These are phyloP conservation scores for Globisporangium camurandrum DNA, from an alignment of 352 stramenopile genomes.

Conservation along the genomic window DNA sequence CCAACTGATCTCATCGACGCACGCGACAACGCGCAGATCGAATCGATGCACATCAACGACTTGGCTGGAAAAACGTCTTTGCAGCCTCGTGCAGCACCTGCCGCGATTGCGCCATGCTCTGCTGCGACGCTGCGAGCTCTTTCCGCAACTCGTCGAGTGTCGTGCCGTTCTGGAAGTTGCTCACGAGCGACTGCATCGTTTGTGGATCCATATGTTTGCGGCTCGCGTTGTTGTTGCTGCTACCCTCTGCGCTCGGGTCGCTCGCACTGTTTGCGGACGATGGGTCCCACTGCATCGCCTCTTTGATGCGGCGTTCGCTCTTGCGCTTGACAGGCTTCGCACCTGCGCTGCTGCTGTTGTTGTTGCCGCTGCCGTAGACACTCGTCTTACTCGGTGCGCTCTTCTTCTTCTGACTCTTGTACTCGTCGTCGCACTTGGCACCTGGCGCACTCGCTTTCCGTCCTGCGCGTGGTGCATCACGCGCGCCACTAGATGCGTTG, in stretches of 20 bases:
- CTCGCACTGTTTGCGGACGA: not conserved
- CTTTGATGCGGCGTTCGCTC: slow-evolving; percentile 13
- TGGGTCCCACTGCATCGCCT: slow-evolving; percentile 16
- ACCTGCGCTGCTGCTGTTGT: slow-evolving; percentile 13
- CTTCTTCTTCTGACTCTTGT: slow-evolving; percentile 22
- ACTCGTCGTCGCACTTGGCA: slow-evolving; percentile 3
- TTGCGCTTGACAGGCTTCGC: slow-evolving; percentile 27
- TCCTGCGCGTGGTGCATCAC: slow-evolving; percentile 1
- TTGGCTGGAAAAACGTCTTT: slow-evolving; percentile 55
- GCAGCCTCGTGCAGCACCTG: slow-evolving; percentile 61
- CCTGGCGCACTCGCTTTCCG: slow-evolving; percentile 6
- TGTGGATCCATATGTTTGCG: slow-evolving; percentile 46
- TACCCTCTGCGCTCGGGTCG: slow-evolving; percentile 4
- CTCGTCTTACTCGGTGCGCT: slow-evolving; percentile 14
- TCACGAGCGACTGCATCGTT: slow-evolving; percentile 55
- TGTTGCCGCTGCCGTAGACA: slow-evolving; percentile 25
- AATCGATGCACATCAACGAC: too few relatives aligned
- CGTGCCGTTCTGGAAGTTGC: slow-evolving; percentile 65
- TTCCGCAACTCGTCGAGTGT: slow-evolving; percentile 49
- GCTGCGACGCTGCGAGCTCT: slow-evolving; percentile 58
- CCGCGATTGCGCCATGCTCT: slow-evolving; percentile 56
- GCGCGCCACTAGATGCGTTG: not conserved
- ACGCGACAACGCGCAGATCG: too few relatives aligned
- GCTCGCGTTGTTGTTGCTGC: slow-evolving; percentile 1
- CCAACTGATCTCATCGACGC: too few relatives aligned